These are phyloP conservation scores for Elsinoe arachidis DNA, from an alignment of 2,329 filamentous ascomycete species.

Conservation along the genomic window DNA sequence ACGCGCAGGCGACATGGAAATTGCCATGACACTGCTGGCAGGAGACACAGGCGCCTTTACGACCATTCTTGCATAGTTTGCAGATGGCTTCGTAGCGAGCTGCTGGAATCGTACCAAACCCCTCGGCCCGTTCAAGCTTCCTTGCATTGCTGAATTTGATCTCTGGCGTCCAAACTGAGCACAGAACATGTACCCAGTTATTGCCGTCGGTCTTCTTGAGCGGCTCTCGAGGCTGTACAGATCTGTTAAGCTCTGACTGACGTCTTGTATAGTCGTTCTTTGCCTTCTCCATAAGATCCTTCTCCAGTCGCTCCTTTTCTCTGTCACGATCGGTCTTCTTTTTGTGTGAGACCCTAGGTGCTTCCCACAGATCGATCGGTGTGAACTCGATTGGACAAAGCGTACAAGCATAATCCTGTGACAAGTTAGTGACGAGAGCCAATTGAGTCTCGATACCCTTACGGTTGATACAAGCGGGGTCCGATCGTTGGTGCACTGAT, in stretches of 20 bases:
- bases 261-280: constrained; percentile 74
- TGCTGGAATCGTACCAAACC: constrained; percentile 71
- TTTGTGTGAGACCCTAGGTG: constrained; percentile 66
- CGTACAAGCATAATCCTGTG: constrained; percentile 78
- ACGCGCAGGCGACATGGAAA: constrained; percentile 87
- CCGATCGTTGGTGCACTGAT: constrained; percentile 92
- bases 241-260: constrained; percentile 77
- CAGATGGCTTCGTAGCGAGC: constrained; percentile 68
- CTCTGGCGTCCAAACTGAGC: constrained; percentile 84
- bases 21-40: constrained; percentile 65
- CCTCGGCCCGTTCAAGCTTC: constrained; percentile 77
- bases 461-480: constrained; percentile 86
- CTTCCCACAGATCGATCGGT: constrained; percentile 74
- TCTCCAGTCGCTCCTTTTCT: constrained; percentile 78
- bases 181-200: constrained; percentile 96
- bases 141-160: constrained; percentile 84
- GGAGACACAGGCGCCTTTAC: constrained; percentile 64
- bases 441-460: constrained; percentile 20
- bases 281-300: constrained; percentile 69
- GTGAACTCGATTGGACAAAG: constrained; percentile 78
- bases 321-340: constrained; percentile 91
- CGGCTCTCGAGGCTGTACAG: constrained; percentile 75
- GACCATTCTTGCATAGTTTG: constrained; percentile 66
- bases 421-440: constrained; percentile 19
- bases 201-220: constrained; percentile 91